These are phyloP conservation scores for Staphylotrichum longicolle DNA, from an alignment of 495 filamentous ascomycete genomes.

Conservation along the genomic window DNA sequence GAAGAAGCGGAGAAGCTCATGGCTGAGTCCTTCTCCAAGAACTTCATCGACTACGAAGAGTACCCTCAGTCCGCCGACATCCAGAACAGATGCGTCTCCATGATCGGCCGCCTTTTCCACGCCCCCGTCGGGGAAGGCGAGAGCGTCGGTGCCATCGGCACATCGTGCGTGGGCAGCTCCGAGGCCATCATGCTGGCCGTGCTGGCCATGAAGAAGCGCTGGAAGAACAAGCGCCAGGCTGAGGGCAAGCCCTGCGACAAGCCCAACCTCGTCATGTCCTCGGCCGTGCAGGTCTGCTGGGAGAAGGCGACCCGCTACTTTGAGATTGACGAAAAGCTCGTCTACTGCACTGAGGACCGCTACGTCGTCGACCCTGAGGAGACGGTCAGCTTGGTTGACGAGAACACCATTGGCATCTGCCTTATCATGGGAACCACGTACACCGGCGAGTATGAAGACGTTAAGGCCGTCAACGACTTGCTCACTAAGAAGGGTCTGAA, in stretches of 20 bases:
- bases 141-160: constrained; percentile 66
- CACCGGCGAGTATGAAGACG: constrained; percentile 94
- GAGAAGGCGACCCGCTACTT: constrained; percentile 96
- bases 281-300: constrained; percentile 93
- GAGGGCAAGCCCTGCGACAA: constrained; percentile 69
- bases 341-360: constrained; percentile 76
- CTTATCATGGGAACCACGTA: constrained; percentile 87
- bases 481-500: constrained; percentile 68
- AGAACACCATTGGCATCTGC: constrained; percentile 95
- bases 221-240: constrained; percentile 79
- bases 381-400: constrained; percentile 80
- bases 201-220: constrained; percentile 92
- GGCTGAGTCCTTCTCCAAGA: constrained; percentile 83
- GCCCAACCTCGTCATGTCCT: constrained; percentile 90
- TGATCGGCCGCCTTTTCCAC: constrained; percentile 89
- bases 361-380: constrained; percentile 84
- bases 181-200: constrained; percentile 90
- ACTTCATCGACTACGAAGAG: constrained; percentile 93
- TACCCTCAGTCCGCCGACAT: constrained; percentile 87
- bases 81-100: constrained; percentile 87
- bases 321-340: constrained; percentile 84
- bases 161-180: constrained; percentile 79
- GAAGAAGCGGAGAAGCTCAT: constrained; percentile 90
- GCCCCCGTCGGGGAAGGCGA: constrained; percentile 53
- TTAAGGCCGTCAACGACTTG: constrained; percentile 84